Base-by-base conservation (phyloP, 768 basidiomycete species). In the Collybia mongolica region DNA sequence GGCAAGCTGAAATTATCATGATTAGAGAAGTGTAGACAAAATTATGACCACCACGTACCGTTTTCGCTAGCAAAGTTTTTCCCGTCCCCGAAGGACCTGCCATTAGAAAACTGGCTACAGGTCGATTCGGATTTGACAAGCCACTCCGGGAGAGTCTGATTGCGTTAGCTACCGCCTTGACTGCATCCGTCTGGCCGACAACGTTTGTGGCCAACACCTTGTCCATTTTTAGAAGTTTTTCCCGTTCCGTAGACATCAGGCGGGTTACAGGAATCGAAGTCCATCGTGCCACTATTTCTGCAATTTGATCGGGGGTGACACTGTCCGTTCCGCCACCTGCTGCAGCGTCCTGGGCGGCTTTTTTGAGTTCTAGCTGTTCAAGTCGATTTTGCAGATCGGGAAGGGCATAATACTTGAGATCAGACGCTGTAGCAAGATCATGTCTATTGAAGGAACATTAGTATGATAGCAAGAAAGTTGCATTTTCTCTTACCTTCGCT, bases 281-380 rank as follows among this genome's bases (percentile, higher is more conserved):
- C 94, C 94, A 98, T 49, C 88, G 80, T 17, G 83, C 88, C 20
- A 98, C 93, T 54, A 98, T 94, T 64, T 95, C 91, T 15, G 93
- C 92, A 52, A 99, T 98, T 53, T 90, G 84, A 54, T 95, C 93
- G 15, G 92, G 77, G 3, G 88, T 89, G 41, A 97, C 94, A 8
- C 75, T 75, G 54, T 93, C 89, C 15, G 77, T 66, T 14, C 81
- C 81, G 39, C 71, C 70, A 12, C 77, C 72, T 45, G 73, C 73
- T 54, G 78, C 76, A 19, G 82, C 81, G 57, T 92, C 86, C 54
- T 86, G 84, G 29, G 75, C 80, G 6, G 74, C 76, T 64, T 93
- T 93, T 65, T 81, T 84, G 23, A 81, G 78, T 69, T 95, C 77
- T 42, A 88, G 79, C 54, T 76, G 72, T 56, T 83, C 80, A n/a